Base-by-base conservation (phyloP, 768 basidiomycete genomes). In the Pholiota microspora region DNA sequence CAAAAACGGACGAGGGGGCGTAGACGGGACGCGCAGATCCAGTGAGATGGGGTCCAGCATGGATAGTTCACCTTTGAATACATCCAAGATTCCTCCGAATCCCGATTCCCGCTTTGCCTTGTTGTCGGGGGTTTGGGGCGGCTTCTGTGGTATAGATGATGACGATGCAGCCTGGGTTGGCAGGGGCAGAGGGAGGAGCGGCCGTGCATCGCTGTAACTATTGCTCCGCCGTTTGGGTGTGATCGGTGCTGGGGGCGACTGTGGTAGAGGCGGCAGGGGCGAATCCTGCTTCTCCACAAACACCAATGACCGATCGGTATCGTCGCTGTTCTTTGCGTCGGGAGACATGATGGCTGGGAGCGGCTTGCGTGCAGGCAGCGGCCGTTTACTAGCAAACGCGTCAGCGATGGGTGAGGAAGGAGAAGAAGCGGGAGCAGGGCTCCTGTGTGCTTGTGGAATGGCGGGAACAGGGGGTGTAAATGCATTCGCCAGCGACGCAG, bases 11-110 rank as follows among this genome's bases (percentile, higher is more conserved):
- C 80, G 78, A 34, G 76, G 69, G 50, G 86, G 79, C 4, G 79
- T 80, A 8, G 83, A 81, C 6, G 87, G 87, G 66, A 89, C 85
- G 56, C 72, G 77, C 42, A 92, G 79, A 65, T 85, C 85, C 53
- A 92, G 73, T 21, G 77, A 73, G 31, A 77, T 72, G 45, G 84
- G 78, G 59, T 86, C 88, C 57, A 90, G 71, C 55, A 85, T 81
- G 58, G 80, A 81, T 53, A 91, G 75, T 69, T 86, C 82, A 53
- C 86, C 88, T 69, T 82, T 80, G 70, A 93, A 86, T 56, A 91
- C 85, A 59, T 78, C 81, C 46, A 92, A 72, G 58, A 92, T 80
- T 35, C 84, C 86, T 64, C 75, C 77, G 31, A 89, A 68, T 4
- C 80, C 73, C 15, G 73, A 71, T 45, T 76, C 71, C 49, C 76